These are phyloP conservation scores for Diaporthe aspalathi DNA, from an alignment of 2,329 filamentous ascomycete genomes.

Conservation along the genomic window DNA sequence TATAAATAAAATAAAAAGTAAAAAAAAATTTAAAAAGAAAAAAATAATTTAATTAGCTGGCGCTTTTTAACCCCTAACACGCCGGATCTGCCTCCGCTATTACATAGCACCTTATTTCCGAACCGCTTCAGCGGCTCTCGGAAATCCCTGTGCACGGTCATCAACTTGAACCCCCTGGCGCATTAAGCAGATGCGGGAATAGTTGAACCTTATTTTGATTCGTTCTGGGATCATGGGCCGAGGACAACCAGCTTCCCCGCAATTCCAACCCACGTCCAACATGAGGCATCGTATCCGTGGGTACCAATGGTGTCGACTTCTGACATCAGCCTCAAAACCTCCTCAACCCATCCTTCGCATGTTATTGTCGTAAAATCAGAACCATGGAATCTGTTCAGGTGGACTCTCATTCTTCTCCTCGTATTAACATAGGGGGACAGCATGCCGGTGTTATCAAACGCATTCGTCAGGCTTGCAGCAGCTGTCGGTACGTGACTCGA, in stretches of 20 bases:
- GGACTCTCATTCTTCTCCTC: not conserved
- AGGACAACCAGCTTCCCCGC: slow-evolving; percentile 7
- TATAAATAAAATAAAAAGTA: too few relatives aligned
- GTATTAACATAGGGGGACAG: not conserved
- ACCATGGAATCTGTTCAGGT: not conserved
- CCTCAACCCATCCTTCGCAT: not conserved
- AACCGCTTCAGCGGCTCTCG: too few relatives aligned
- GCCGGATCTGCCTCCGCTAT: too few relatives aligned
- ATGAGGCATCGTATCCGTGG: not conserved
- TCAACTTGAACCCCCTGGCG: too few relatives aligned
- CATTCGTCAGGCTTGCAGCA: slow-evolving; percentile 18
- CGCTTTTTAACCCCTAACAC: too few relatives aligned
- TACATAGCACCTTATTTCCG: too few relatives aligned
- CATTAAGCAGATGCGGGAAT: not conserved
- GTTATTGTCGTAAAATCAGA: not conserved
- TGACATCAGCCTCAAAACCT: slow-evolving; percentile 10
- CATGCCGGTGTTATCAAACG: slow-evolving; percentile 8
- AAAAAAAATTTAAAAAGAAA: too few relatives aligned
- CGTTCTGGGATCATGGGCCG: not conserved
- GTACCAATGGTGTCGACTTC: too few relatives aligned
- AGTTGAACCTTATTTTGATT: not conserved
- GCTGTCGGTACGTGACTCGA: not conserved
- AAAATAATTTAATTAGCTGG: too few relatives aligned
- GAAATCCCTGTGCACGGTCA: too few relatives aligned
- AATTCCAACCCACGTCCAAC: not conserved